A percentile compares a stretch with the other conserved stretches of the same genome.
Conservation (phyloP, 2,329 filamentous ascomycete genomes). For the Cyphellophora europaea region DNA sequence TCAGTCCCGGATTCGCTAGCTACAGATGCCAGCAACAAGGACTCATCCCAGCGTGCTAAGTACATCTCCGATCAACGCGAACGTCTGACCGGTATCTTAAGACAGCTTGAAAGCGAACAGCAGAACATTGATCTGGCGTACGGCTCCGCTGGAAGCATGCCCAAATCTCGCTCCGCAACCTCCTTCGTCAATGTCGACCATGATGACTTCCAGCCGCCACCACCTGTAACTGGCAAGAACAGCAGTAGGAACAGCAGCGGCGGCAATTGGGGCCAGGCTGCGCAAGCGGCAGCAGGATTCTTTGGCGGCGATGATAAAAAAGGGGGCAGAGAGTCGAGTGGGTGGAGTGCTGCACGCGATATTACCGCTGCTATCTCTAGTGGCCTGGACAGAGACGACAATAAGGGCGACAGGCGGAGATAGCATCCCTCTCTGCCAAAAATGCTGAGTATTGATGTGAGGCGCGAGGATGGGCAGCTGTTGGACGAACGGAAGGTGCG, state of each 20-base stretch:
- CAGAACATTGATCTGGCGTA: constrained; percentile 44
- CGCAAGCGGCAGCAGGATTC: constrained; percentile 17
- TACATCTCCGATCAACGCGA: constrained; percentile 76
- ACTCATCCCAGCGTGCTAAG: constrained; percentile 48
- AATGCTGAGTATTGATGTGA: neutral
- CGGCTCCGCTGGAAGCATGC: constrained; percentile 20
- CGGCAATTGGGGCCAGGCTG: constrained; percentile 2
- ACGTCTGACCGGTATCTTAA: constrained; percentile 62
- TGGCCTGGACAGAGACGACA: constrained; percentile 6
- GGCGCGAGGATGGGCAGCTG: neutral
- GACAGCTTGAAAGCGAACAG: constrained; percentile 72
- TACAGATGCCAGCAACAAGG: constrained; percentile 49
- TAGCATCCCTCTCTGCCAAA: neutral
- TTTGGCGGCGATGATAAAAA: constrained; percentile 6
- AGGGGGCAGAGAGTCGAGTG: constrained; percentile 7
- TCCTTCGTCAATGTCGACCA: constrained; percentile 86
- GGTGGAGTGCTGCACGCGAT: constrained; percentile 15
- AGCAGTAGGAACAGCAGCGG: neutral
- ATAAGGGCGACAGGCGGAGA: neutral
- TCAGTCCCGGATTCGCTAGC: constrained; percentile 49
- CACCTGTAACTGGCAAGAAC: constrained; percentile 19
- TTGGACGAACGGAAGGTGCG: no score
- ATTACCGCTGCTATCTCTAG: constrained; percentile 17
- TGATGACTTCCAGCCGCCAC: constrained; percentile 49
- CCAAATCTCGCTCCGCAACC: constrained; percentile 71